phyloP scores from a whole-genome alignment of 2,329 filamentous ascomycete genomes.

The Fonsecaea multimorphosa region DNA sequence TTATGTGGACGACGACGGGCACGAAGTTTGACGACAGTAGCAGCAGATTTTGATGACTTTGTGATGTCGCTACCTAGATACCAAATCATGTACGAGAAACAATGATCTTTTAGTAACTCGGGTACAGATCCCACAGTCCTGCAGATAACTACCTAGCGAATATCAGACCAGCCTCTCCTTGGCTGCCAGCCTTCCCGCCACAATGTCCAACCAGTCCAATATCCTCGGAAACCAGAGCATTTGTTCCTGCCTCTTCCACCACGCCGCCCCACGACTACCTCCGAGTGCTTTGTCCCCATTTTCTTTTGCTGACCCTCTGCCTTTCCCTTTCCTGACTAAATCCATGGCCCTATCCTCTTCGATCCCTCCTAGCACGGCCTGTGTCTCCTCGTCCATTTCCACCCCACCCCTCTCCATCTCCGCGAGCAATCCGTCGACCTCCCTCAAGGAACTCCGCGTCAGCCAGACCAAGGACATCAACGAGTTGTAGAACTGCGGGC shows the following conservation, averaged over 20 bases:
- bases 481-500: slow-evolving; percentile 52
- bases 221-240: slow-evolving; percentile 33
- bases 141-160: neutral
- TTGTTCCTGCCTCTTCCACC: slow-evolving; percentile 35
- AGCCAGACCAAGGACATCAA: slow-evolving; percentile 52
- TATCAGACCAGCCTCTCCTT: slow-evolving; percentile 4
- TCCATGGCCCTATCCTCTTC: slow-evolving; percentile 29
- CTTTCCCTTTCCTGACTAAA: slow-evolving; percentile 13
- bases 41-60: slow-evolving; percentile 25
- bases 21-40: slow-evolving; percentile 28
- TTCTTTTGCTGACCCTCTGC: neutral
- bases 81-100: slow-evolving; percentile 29
- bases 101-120: slow-evolving; percentile 23
- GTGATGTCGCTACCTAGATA: slow-evolving; percentile 42
- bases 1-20: slow-evolving; percentile 31
- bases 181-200: slow-evolving; percentile 19
- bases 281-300: neutral
- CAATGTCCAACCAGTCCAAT: slow-evolving; percentile 28
- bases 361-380: slow-evolving; percentile 31
- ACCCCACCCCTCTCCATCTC: slow-evolving; percentile 55
- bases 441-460: slow-evolving; percentile 49
- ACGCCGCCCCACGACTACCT: slow-evolving; percentile 23
- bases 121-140: neutral
- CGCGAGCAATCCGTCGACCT: slow-evolving; percentile 47
- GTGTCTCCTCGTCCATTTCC: slow-evolving; percentile 46